phyloP scores from a whole-genome alignment of 2,329 filamentous ascomycete genomes.

The Ophiosphaerella korrae region DNA sequence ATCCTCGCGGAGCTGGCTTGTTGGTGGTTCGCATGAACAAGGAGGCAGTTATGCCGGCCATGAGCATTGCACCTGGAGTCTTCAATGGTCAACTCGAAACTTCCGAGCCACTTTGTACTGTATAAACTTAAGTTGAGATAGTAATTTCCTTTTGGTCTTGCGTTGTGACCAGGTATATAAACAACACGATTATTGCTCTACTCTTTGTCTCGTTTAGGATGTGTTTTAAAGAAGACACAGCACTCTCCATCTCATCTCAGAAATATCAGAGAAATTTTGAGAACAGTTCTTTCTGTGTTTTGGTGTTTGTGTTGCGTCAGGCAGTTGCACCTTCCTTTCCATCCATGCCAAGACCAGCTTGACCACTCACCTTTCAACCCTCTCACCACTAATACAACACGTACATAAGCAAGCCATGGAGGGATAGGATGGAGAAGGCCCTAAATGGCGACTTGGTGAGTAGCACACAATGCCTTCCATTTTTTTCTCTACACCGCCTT shows the following conservation, averaged over 20 bases:
- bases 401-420: neutral
- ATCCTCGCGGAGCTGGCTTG: slow-evolving; percentile 4
- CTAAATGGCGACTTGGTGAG: slow-evolving; percentile 22
- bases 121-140: too few species aligned
- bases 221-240: neutral
- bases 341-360: neutral
- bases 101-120: too few species aligned
- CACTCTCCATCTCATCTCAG: too few species aligned
- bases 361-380: neutral
- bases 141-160: too few species aligned
- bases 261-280: too few species aligned
- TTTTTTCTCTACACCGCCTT: neutral
- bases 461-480: neutral
- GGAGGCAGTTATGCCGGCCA: neutral
- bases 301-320: neutral
- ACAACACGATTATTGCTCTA: neutral
- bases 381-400: neutral
- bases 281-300: too few species aligned
- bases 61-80: too few species aligned
- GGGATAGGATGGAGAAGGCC: slow-evolving; percentile 6
- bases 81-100: too few species aligned
- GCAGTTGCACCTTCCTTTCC: neutral
- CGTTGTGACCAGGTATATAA: too few species aligned
- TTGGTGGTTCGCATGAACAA: neutral
- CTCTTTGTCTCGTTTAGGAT: neutral